Evolutionary conservation across 2,329 filamentous ascomycete genomes (phyloP).

Genomic region (Colletotrichum melonis): DNA sequence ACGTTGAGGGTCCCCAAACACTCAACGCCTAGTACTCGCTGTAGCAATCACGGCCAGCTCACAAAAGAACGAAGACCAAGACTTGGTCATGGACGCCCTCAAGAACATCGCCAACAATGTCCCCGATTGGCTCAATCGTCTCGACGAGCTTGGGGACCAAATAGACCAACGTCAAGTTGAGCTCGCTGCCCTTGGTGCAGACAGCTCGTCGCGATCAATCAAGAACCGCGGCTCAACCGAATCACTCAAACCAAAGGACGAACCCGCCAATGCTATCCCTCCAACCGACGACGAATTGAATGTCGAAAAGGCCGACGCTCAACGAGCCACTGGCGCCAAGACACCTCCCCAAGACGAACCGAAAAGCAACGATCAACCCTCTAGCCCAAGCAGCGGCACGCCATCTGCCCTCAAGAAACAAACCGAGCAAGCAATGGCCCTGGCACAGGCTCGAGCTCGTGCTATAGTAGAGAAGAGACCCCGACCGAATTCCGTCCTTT

Average conservation of each 20-base stretch:
- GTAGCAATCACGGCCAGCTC: slow-evolving; percentile 43
- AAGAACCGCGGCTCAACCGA: slow-evolving; percentile 65
- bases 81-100: slow-evolving; percentile 66
- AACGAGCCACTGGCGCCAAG: background rate
- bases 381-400: slow-evolving; percentile 48
- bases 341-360: slow-evolving; percentile 22
- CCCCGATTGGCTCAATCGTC: slow-evolving; percentile 68
- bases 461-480: slow-evolving; percentile 62
- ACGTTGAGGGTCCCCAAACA: slow-evolving; percentile 44
- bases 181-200: slow-evolving; percentile 60
- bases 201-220: slow-evolving; percentile 52
- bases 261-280: slow-evolving; percentile 41
- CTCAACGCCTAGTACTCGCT: slow-evolving; percentile 40
- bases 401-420: slow-evolving; percentile 51
- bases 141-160: slow-evolving; percentile 70
- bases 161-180: slow-evolving; percentile 72
- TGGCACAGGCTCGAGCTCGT: slow-evolving; percentile 58
- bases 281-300: slow-evolving; percentile 8
- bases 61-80: slow-evolving; percentile 42
- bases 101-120: slow-evolving; percentile 65
- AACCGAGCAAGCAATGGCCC: slow-evolving; percentile 56
- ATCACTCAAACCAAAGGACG: slow-evolving; percentile 62
- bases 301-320: background rate
- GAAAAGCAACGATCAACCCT: slow-evolving; percentile 35
- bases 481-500: slow-evolving; percentile 63